Conservation (phyloP, 345 rosid genomes). For the Chamaenerion angustifolium region DNA sequence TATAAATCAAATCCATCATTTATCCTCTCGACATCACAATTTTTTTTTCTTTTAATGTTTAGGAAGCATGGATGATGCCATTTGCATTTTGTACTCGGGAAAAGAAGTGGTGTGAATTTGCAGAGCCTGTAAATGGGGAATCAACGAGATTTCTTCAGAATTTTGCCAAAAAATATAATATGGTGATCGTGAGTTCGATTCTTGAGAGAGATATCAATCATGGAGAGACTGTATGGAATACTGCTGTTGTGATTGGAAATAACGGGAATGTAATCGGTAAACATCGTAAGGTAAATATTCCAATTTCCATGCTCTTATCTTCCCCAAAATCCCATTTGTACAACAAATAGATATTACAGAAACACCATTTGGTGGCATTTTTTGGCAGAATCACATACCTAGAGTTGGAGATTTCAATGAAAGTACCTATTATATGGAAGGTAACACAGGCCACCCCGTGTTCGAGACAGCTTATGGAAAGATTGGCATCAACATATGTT, state of each 20-base stretch:
- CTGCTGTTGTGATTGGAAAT: conserved; percentile 79
- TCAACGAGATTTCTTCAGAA: conserved; percentile 76
- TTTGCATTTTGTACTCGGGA: conserved; percentile 95
- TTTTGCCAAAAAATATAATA: conserved; percentile 55
- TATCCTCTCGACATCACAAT: background rate
- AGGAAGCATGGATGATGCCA: conserved; percentile 99
- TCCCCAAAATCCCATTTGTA: too few species aligned
- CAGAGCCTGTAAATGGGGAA: conserved; percentile 82
- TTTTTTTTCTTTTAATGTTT: background rate
- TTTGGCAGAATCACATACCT: conserved; percentile 85
- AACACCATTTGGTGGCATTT: background rate
- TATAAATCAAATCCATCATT: background rate
- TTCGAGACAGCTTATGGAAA: conserved; percentile 86
- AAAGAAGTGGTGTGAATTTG: conserved; percentile 94
- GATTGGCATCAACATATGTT: conserved; percentile 81
- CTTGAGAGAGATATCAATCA: conserved; percentile 87
- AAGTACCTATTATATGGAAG: conserved; percentile 99
- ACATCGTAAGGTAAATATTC: conserved; percentile 67
- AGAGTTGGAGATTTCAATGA: conserved; percentile 96
- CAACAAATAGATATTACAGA: too few species aligned
- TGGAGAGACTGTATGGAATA: conserved; percentile 90
- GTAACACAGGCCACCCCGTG: conserved; percentile 89
- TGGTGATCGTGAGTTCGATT: conserved; percentile 82
- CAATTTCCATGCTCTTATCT: conserved; percentile 4
- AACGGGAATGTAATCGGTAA: conserved; percentile 83